Evolutionary conservation across 2,329 filamentous ascomycete species (phyloP).

Genomic region (Fusarium equiseti): DNA sequence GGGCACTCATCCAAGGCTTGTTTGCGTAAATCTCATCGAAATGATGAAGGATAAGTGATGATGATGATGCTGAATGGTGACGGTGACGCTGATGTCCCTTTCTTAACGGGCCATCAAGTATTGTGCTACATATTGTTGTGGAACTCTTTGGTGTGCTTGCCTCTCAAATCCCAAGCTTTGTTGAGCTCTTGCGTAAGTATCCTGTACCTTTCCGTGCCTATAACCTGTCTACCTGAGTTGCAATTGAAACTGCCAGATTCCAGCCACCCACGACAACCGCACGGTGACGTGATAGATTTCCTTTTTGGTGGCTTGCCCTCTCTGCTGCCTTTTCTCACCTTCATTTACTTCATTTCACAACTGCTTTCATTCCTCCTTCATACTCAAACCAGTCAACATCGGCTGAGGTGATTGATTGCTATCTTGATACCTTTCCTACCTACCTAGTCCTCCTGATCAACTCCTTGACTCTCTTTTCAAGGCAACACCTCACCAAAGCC

Average conservation of each 20-base stretch:
- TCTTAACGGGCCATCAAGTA: slow-evolving; percentile 10
- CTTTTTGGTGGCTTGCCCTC: slow-evolving; percentile 31
- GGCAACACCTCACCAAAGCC: slow-evolving; percentile 9
- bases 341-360: slow-evolving; percentile 5
- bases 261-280: slow-evolving; percentile 41
- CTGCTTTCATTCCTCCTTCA: slow-evolving; percentile 24
- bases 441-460: background rate
- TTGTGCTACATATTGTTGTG: slow-evolving; percentile 16
- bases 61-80: slow-evolving; percentile 38
- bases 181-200: slow-evolving; percentile 34
- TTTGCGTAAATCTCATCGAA: slow-evolving; percentile 34
- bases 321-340: slow-evolving; percentile 19
- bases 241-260: slow-evolving; percentile 29
- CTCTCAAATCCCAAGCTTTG: slow-evolving; percentile 16
- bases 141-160: slow-evolving; percentile 10
- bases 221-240: slow-evolving; percentile 6
- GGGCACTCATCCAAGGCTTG: slow-evolving; percentile 37
- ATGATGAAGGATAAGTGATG: slow-evolving; percentile 42
- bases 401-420: slow-evolving; percentile 13
- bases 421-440: slow-evolving; percentile 11
- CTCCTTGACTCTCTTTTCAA: slow-evolving; percentile 4
- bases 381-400: slow-evolving; percentile 3
- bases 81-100: slow-evolving; percentile 38
- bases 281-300: slow-evolving; percentile 49
- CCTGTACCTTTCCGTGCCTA: slow-evolving; percentile 14